phyloP scores from a whole-genome alignment of 345 rosid genomes.

The Arabidopsis arenosa region DNA sequence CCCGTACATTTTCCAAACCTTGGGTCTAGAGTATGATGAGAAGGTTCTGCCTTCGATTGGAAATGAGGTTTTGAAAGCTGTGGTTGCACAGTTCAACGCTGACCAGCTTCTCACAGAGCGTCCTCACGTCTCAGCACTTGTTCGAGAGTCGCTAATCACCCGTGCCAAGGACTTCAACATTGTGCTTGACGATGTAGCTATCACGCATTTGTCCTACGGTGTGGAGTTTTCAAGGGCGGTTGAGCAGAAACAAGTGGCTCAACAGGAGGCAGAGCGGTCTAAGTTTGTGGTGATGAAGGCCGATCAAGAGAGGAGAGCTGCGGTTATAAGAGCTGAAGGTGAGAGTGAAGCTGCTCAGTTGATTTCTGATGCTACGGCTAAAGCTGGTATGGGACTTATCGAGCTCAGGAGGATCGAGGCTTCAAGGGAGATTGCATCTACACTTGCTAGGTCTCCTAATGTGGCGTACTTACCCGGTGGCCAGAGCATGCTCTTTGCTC shows the following conservation, averaged over 20 bases:
- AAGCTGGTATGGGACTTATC: conserved; percentile 86
- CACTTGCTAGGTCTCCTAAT: conserved; percentile 87
- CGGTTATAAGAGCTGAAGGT: conserved; percentile 94
- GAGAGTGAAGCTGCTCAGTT: conserved; percentile 95
- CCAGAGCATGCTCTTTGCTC: conserved; percentile 75
- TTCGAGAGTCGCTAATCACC: conserved; percentile 66
- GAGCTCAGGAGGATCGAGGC: conserved; percentile 99
- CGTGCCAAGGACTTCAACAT: conserved; percentile 96
- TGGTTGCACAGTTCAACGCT: conserved; percentile 97
- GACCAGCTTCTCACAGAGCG: conserved; percentile 99
- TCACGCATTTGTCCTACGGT: conserved; percentile 96
- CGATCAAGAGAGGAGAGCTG: conserved; percentile 99
- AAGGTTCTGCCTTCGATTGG: conserved; percentile 99
- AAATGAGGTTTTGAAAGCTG: conserved; percentile 93
- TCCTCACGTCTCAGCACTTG: conserved; percentile 89
- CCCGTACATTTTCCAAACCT: conserved; percentile 82
- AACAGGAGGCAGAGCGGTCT: conserved; percentile 98
- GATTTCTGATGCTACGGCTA: conserved; percentile 86
- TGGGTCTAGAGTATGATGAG: conserved; percentile 97
- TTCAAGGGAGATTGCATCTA: conserved; percentile 91
- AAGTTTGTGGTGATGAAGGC: conserved; percentile 95
- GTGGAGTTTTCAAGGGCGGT: conserved; percentile 93
- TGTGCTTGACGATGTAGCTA: conserved; percentile 90
- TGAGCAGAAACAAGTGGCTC: conserved; percentile 99
- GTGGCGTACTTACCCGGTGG: conserved; percentile 93